These are phyloP conservation scores for Madurella mycetomatis DNA, from an alignment of 2,329 filamentous ascomycete genomes.

Conservation along the genomic window DNA sequence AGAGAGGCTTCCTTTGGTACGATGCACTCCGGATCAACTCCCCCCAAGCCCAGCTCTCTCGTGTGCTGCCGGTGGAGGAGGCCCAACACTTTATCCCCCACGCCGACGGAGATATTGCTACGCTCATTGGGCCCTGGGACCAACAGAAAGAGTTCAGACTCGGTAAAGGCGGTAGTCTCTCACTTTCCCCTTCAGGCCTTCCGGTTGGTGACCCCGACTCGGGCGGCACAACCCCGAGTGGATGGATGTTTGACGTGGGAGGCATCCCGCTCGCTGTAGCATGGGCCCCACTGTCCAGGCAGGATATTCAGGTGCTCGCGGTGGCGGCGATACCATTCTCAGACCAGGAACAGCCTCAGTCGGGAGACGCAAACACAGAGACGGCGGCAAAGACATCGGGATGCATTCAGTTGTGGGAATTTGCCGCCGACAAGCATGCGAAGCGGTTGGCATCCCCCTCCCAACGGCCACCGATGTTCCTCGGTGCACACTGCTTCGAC, in stretches of 20 bases:
- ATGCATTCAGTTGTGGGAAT: constrained; percentile 50
- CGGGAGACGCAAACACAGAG: constrained; percentile 27
- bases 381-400: constrained; percentile 38
- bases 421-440: constrained; percentile 33
- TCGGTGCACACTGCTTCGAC: constrained; percentile 44
- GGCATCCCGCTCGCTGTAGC: constrained; percentile 50
- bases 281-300: constrained; percentile 44
- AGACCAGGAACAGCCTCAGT: constrained; percentile 38
- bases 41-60: constrained; percentile 19
- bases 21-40: constrained; percentile 15
- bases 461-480: constrained; percentile 36
- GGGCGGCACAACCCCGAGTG: constrained; percentile 26
- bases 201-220: constrained; percentile 14
- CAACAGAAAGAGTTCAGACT: constrained; percentile 26
- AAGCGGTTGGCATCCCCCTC: constrained; percentile 33
- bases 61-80: constrained; percentile 18
- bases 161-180: constrained; percentile 15
- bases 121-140: constrained; percentile 28
- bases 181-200: constrained; percentile 17
- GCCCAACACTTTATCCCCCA: constrained; percentile 18
- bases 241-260: constrained; percentile 52
- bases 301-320: constrained; percentile 46
- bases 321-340: constrained; percentile 47
- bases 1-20: constrained; percentile 31
- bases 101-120: constrained; percentile 22